Evolutionary conservation across 2,329 filamentous ascomycete species (phyloP).

Genomic region (Colletotrichum salicis): DNA sequence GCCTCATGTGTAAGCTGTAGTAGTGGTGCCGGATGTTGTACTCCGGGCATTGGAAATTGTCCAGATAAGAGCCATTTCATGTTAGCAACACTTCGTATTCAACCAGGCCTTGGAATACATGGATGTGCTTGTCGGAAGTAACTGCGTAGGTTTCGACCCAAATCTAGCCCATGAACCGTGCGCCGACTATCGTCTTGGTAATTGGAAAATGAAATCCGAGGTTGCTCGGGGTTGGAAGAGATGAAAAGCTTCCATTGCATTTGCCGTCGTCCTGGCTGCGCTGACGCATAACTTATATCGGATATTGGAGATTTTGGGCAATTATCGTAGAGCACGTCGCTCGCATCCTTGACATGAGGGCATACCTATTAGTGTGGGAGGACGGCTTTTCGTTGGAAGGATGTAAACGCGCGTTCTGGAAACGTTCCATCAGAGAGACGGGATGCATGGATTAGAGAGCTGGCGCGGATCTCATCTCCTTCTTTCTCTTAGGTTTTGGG

Average conservation of each 20-base stretch:
- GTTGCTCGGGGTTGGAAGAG: not conserved
- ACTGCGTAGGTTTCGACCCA: not conserved
- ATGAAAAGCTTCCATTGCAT: not conserved
- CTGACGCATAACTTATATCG: not conserved
- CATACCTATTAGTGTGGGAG: not conserved
- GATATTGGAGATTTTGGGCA: not conserved
- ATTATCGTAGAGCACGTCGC: not conserved
- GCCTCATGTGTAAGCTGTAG: not conserved
- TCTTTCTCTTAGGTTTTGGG: not conserved
- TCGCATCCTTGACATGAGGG: not conserved
- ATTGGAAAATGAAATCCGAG: not conserved
- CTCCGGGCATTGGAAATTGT: not conserved
- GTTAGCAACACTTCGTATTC: not conserved
- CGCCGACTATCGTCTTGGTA: not conserved
- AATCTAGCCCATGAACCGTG: not conserved
- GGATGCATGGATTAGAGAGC: not conserved
- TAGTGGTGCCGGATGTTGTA: not conserved
- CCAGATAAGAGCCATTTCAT: not conserved
- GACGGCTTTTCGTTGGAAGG: not conserved
- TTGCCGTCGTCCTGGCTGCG: not conserved
- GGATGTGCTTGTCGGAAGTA: not conserved
- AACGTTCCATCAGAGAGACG: not conserved
- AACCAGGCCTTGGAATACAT: not conserved
- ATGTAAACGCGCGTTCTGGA: not conserved
- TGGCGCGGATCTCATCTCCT: not conserved